Base-by-base conservation (phyloP, 2,329 filamentous ascomycete species). In the Colletotrichum agaves region DNA sequence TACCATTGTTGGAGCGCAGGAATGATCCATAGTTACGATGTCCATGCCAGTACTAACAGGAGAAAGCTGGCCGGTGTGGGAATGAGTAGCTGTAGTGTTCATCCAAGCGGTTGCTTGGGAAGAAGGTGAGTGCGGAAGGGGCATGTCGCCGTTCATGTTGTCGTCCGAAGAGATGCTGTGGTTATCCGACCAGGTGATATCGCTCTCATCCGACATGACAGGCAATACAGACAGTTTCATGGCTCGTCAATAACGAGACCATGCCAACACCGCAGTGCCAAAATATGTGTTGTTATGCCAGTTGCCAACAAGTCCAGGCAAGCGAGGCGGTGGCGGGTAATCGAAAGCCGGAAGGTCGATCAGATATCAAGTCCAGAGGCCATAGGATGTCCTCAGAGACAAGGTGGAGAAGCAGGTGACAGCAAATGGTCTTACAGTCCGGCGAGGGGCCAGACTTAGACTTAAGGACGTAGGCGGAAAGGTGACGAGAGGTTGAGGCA, bases 1-100 rank as follows among this genome's bases (percentile, higher is more conserved):
- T 23, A 80, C 75, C 76, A 83, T 80, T 49, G 80, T 78, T 27
- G 82, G 79, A 10, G 80, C 77, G 27, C 78, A 74, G 17, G 80
- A 80, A n/a, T 76, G 76, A 33, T 80, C 77, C 50, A 80, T 70
- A 49, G 72, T 70, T 7, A 75, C 63, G 39, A 80, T 75, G 46
- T 86, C 83, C 74, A 85, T 79, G 69, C 80, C 82, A 65, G 82
- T 82, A 75, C 85, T 87, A 71, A 84, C 79, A 44, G 85, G 85
- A 41, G 86, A 88, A 63, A 87, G 75, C 71, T 86, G 85, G 47
- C 83, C 82, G 12, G 80, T 79, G 39, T 80, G 80, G 55, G 79
- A 73, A 62, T 79, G 78, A 46, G 74, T 73, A 58, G 73, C 69
- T 55, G 74, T 69, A 60, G 70, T 63, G 65, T 74, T 73, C 62